These are phyloP conservation scores for Ophiosphaerella narmari DNA, from an alignment of 2,329 filamentous ascomycete genomes.

Conservation along the genomic window DNA sequence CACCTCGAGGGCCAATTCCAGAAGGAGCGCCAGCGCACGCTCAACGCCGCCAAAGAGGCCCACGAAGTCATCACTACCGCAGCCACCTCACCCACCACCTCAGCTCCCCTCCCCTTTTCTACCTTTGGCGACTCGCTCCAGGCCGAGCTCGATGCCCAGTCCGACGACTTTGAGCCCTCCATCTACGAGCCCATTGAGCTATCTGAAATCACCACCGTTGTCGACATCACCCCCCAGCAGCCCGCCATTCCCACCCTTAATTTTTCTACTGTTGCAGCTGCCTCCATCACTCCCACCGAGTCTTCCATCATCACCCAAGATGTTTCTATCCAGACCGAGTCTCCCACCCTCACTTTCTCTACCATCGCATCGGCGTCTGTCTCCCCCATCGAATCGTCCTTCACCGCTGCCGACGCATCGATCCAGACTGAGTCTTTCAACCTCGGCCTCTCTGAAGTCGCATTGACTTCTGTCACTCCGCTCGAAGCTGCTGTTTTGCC, in stretches of 20 bases:
- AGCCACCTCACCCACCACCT: conserved; percentile 13
- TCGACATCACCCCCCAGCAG: neutral
- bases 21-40: conserved; percentile 16
- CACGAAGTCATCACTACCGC: conserved; percentile 7
- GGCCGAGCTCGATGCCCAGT: conserved; percentile 16
- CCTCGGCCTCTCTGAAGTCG: neutral
- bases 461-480: neutral
- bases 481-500: neutral
- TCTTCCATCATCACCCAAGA: too few relatives aligned
- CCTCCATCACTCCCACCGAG: neutral
- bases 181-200: conserved; percentile 10
- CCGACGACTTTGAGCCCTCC: conserved; percentile 7
- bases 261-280: neutral
- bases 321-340: too few relatives aligned
- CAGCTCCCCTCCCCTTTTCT: conserved; percentile 4
- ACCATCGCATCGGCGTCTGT: conserved; percentile 4
- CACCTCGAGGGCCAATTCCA: conserved; percentile 26
- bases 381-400: conserved; percentile 2
- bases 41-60: conserved; percentile 11
- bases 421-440: conserved; percentile 9
- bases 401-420: neutral
- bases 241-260: neutral
- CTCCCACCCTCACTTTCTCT: neutral
- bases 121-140: conserved; percentile 15
- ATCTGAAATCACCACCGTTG: conserved; percentile 5